Evolutionary conservation across 441 rosid species (phyloP).

Genomic region (Erodium texanum): DNA sequence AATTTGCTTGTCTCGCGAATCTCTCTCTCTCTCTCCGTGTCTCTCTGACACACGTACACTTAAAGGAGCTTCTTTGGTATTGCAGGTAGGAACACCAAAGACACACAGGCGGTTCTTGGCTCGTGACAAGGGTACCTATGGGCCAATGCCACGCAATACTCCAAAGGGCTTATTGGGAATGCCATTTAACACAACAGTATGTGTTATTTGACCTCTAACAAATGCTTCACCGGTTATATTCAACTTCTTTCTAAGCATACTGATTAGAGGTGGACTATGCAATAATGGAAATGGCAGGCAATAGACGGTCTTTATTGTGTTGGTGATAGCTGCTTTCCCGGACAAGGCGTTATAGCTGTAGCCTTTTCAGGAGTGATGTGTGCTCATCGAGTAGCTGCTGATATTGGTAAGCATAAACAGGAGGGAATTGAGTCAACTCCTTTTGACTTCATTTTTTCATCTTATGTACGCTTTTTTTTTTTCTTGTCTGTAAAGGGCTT

Average conservation of each 20-base stretch:
- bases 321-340: slow-evolving; percentile 97
- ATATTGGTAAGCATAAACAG: slow-evolving; percentile 49
- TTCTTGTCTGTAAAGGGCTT: slow-evolving; percentile 37
- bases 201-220: slow-evolving; percentile 14
- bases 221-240: not conserved
- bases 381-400: slow-evolving; percentile 96
- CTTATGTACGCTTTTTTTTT: not conserved
- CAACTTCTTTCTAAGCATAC: slow-evolving; percentile 8
- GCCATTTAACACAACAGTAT: slow-evolving; percentile 93
- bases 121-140: slow-evolving; percentile 80
- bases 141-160: slow-evolving; percentile 76
- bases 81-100: slow-evolving; percentile 83
- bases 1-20: not conserved
- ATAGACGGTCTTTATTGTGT: slow-evolving; percentile 78
- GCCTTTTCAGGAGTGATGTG: slow-evolving; percentile 96
- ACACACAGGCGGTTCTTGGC: slow-evolving; percentile 84
- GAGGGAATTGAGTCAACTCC: not conserved
- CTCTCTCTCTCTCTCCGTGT: not conserved
- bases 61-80: too few species aligned
- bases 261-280: slow-evolving; percentile 12
- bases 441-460: slow-evolving; percentile 2
- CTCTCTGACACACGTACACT: not conserved
- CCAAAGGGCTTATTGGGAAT: slow-evolving; percentile 94
- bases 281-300: slow-evolving; percentile 40
- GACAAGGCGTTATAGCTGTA: slow-evolving; percentile 94